Conservation (phyloP, 2,329 filamentous ascomycete genomes). For the Madurella fahalii region DNA sequence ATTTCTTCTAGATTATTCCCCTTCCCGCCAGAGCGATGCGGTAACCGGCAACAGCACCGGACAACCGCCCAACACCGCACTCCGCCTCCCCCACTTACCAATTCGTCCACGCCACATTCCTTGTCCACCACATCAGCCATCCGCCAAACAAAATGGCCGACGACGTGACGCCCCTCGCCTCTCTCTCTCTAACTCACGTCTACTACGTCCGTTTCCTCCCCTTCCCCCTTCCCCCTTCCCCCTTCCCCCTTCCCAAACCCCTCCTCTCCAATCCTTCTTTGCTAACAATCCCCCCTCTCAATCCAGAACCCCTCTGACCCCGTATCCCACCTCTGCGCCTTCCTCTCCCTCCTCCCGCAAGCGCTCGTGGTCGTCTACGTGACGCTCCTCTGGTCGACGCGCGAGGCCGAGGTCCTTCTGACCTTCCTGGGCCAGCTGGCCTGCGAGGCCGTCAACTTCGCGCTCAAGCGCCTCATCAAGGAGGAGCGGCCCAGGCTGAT, state of each 20-base stretch:
- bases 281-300: background rate
- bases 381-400: constrained; percentile 83
- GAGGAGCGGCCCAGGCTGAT: constrained; percentile 72
- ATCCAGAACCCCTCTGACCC: constrained; percentile 76
- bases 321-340: constrained; percentile 83
- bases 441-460: constrained; percentile 88
- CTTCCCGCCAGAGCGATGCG: background rate
- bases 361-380: constrained; percentile 86
- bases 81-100: background rate
- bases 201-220: constrained; percentile 70
- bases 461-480: constrained; percentile 84
- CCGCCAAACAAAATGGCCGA: constrained; percentile 34
- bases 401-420: constrained; percentile 82
- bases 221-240: background rate
- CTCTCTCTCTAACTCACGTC: constrained; percentile 90
- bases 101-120: background rate
- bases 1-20: background rate
- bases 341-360: constrained; percentile 90
- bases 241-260: background rate
- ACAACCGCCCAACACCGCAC: background rate
- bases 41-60: background rate
- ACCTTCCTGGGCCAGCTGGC: constrained; percentile 90
- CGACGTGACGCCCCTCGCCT: constrained; percentile 63
- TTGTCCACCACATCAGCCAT: background rate
- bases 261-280: constrained; percentile 3